Percentiles rank a stretch among this genome's conserved stretches.
phyloP scores from a whole-genome alignment of 257 asterid species.

The Salvia hispanica region DNA sequence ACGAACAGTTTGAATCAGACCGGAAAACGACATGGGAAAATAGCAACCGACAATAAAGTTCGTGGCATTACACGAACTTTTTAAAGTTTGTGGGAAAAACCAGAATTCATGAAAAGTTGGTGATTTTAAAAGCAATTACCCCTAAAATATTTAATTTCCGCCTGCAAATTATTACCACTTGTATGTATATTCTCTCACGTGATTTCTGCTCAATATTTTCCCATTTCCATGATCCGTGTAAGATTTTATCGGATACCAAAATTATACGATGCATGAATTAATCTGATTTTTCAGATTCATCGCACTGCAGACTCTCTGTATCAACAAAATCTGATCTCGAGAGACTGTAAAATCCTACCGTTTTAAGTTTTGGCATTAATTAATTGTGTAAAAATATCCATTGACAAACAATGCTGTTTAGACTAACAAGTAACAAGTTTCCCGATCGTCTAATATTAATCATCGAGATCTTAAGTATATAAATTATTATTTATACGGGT shows the following conservation, averaged over 20 bases:
- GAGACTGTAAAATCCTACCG: slow-evolving; percentile 29
- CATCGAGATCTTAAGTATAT: not conserved
- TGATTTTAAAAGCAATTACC: too few species aligned
- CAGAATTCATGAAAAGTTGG: too few species aligned
- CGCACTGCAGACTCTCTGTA: slow-evolving; percentile 22
- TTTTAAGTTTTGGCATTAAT: slow-evolving; percentile 1
- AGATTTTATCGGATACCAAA: slow-evolving; percentile 32
- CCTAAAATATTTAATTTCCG: too few species aligned
- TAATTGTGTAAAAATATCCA: not conserved
- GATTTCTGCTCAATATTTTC: slow-evolving; percentile 18
- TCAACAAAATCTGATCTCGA: slow-evolving; percentile 22
- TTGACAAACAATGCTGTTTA: slow-evolving; percentile 15
- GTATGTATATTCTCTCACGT: slow-evolving; percentile 18
- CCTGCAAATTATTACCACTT: slow-evolving; percentile 21
- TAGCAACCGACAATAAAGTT: too few species aligned
- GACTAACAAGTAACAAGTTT: not conserved
- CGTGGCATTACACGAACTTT: too few species aligned
- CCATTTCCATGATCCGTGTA: slow-evolving; percentile 16
- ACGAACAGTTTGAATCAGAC: too few species aligned
- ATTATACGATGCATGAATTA: slow-evolving; percentile 41
- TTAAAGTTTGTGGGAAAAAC: too few species aligned
- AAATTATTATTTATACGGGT: not conserved
- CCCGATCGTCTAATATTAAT: slow-evolving; percentile 1
- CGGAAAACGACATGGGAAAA: too few species aligned
- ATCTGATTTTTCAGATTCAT: slow-evolving; percentile 37